Conservation (phyloP, 2,329 filamentous ascomycete species). For the Phialophora chinensis region DNA sequence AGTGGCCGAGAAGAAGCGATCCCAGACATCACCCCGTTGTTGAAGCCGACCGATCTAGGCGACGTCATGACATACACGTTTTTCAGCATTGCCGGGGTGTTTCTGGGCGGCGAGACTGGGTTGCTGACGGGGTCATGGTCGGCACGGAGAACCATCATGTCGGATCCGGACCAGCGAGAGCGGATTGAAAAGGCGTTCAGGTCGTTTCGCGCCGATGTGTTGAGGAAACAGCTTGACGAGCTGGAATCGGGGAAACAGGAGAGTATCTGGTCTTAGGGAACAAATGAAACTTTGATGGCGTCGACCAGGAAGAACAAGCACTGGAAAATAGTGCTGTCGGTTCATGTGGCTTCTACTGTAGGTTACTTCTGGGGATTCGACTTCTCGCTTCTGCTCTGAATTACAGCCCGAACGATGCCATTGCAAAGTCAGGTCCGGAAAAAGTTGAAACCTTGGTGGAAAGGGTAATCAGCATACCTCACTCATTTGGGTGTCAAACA, state of each 20-base stretch:
- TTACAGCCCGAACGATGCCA: background rate
- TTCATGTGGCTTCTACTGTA: background rate
- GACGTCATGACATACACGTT: slow-evolving; percentile 69
- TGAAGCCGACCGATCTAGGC: slow-evolving; percentile 64
- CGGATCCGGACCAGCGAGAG: slow-evolving; percentile 59
- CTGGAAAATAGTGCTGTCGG: background rate
- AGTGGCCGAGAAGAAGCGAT: slow-evolving; percentile 65
- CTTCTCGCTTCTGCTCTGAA: background rate
- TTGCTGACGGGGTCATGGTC: slow-evolving; percentile 63
- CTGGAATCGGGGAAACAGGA: slow-evolving; percentile 54
- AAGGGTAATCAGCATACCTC: background rate
- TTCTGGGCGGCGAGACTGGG: slow-evolving; percentile 68
- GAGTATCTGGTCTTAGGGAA: slow-evolving; percentile 23
- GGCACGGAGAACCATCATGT: slow-evolving; percentile 59
- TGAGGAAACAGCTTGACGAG: slow-evolving; percentile 63
- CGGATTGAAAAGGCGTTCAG: slow-evolving; percentile 69
- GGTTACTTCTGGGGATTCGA: background rate
- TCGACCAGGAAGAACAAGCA: background rate
- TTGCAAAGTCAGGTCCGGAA: background rate
- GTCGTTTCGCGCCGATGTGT: slow-evolving; percentile 66
- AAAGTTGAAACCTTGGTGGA: background rate
- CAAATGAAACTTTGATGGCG: background rate
- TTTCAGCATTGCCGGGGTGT: slow-evolving; percentile 65
- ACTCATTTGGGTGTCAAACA: too few relatives aligned
- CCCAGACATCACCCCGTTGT: slow-evolving; percentile 64